phyloP scores from a whole-genome alignment of 352 stramenopile genomes.

The Pythium dissimile region DNA sequence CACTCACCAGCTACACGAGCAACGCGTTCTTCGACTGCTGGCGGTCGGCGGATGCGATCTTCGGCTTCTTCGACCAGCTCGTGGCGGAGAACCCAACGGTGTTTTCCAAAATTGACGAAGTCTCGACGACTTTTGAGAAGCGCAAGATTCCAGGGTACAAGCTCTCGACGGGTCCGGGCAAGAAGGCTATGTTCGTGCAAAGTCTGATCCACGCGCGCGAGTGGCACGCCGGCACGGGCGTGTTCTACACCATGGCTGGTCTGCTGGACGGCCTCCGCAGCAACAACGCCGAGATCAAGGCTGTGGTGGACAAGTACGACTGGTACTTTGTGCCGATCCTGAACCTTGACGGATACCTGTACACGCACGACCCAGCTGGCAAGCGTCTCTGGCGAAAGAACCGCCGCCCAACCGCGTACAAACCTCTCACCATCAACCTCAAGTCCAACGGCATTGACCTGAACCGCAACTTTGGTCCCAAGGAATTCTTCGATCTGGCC shows the following conservation, averaged over 20 bases:
- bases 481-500: constrained; percentile 13
- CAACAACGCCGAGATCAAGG: constrained; percentile 10
- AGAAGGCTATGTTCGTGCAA: constrained; percentile 17
- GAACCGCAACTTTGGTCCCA: constrained; percentile 27
- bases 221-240: constrained; percentile 14
- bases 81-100: constrained; percentile 16
- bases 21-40: constrained; percentile 28
- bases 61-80: constrained; percentile 15
- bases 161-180: constrained; percentile 12
- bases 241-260: constrained; percentile 8
- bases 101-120: constrained; percentile 14
- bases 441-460: background rate
- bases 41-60: constrained; percentile 15
- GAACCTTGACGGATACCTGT: constrained; percentile 23
- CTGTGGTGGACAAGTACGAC: constrained; percentile 22
- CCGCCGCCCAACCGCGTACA: background rate
- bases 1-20: constrained; percentile 6
- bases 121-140: constrained; percentile 13
- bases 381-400: constrained; percentile 27
- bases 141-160: constrained; percentile 20
- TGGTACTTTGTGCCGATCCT: constrained; percentile 28
- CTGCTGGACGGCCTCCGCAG: constrained; percentile 16
- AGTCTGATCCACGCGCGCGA: constrained; percentile 23
- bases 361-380: constrained; percentile 11
- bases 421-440: background rate